Evolutionary conservation across 1,284 basidiomycete genomes (phyloP), one percentile per base, ranked within the genome.

Genomic region (Tilletia walkeri): DNA sequence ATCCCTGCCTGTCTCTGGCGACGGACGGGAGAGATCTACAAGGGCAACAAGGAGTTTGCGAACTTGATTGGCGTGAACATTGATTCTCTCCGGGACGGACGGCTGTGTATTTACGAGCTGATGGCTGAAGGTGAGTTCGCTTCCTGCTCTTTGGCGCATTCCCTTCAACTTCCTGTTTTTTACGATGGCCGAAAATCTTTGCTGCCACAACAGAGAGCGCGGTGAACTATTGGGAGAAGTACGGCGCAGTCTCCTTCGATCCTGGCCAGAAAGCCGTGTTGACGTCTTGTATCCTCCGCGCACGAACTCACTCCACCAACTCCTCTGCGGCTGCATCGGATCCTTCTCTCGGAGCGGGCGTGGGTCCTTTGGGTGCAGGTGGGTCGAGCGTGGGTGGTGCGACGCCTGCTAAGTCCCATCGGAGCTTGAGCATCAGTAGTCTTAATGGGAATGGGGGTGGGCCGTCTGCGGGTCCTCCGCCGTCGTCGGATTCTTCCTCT

Each of bases 1-100:
- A 93, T 98, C 9, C 96, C 96, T 0, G 94, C 94, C 0, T 99
- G 95, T 78, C 88, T 99, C 5, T 99, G 95, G 96, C 87, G 95
- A 39, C 86, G 95, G 65, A 98, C 95, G 1, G 96, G 96, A 36
- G 95, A 99, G 85, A 98, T 99, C 72, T 97, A 98, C 69, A 87
- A 98, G 95, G 85, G 95, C 90, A 99, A 99, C 83, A 89, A 93
- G 72, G 94, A 97, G 85, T 95, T 95, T 84, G 90, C 92, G 3
- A 92, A 93, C 78, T 86, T 95, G 2, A 90, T 94, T 5, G 92
- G 92, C 1, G 88, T 93, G 1, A 90, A 92, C 72, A 91, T 92
- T 39, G 89, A 89, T 74, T 89, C 90, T 88, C 87, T 93, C 82
- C 88, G 91, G 18, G 91, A 92, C 86, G 95, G 95, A 0, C 90